These are phyloP conservation scores for Phytopythium cucurbitacearum DNA, from an alignment of 352 stramenopile species.

Conservation along the genomic window DNA sequence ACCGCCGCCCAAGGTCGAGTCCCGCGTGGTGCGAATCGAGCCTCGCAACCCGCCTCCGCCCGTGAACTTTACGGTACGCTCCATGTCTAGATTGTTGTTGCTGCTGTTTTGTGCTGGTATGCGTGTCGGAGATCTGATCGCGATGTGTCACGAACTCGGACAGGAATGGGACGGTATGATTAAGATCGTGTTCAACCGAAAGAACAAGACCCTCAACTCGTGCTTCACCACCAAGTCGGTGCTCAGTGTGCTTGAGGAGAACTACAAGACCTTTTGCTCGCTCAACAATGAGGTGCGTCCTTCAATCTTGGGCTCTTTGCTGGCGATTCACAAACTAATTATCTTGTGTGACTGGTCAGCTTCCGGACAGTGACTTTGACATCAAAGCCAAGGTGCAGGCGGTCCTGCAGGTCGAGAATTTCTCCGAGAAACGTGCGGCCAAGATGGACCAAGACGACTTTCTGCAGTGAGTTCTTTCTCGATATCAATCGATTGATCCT, in stretches of 20 bases:
- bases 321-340: constrained; percentile 1
- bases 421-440: constrained; percentile 86
- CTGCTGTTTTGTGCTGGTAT: background rate
- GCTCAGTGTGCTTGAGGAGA: constrained; percentile 94
- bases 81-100: background rate
- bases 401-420: constrained; percentile 89
- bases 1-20: constrained; percentile 96
- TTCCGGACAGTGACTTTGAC: constrained; percentile 65
- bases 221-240: constrained; percentile 97
- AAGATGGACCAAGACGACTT: constrained; percentile 99
- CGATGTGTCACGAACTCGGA: too few species aligned
- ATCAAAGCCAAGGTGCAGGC: constrained; percentile 94
- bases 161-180: constrained; percentile 99
- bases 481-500: background rate
- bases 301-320: background rate
- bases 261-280: constrained; percentile 94
- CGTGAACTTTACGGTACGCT: constrained; percentile 95
- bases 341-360: constrained; percentile 20
- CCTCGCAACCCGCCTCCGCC: constrained; percentile 96
- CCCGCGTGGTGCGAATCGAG: constrained; percentile 96
- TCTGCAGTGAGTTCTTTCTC: constrained; percentile 61
- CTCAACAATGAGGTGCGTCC: constrained; percentile 81
- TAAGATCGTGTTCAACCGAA: constrained; percentile 99
- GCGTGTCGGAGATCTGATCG: constrained; percentile 3
- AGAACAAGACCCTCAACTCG: constrained; percentile 98